Conservation (phyloP, 805 yeast species). For the Pichia deserticola region DNA sequence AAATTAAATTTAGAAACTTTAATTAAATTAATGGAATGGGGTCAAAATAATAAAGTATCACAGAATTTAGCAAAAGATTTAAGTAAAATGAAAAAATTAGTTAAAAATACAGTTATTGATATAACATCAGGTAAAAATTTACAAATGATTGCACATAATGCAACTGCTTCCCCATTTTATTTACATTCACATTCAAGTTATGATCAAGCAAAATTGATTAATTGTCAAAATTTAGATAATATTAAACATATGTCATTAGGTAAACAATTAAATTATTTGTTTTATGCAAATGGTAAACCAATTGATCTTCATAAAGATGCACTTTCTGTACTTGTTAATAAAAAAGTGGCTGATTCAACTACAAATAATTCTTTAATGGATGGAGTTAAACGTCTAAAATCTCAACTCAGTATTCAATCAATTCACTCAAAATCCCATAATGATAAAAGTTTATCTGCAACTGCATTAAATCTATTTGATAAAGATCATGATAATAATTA, state of each 20-base stretch:
- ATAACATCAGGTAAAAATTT: slow-evolving; percentile 30
- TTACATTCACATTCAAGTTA: slow-evolving; percentile 15
- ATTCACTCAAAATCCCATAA: background rate
- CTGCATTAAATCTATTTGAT: slow-evolving; percentile 1
- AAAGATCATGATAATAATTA: background rate
- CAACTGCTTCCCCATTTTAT: slow-evolving; percentile 18
- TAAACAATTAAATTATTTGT: slow-evolving; percentile 32
- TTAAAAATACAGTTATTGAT: slow-evolving; percentile 31
- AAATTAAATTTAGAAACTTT: slow-evolving; percentile 22
- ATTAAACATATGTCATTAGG: slow-evolving; percentile 22
- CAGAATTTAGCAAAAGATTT: slow-evolving; percentile 30
- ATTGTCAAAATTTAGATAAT: slow-evolving; percentile 24
- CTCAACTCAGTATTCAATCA: slow-evolving; percentile 3
- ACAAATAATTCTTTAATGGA: background rate
- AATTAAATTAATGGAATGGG: slow-evolving; percentile 17
- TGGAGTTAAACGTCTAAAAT: slow-evolving; percentile 2
- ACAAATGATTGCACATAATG: slow-evolving; percentile 19
- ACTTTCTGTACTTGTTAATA: slow-evolving; percentile 12
- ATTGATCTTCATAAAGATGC: slow-evolving; percentile 24
- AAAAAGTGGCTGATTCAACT: slow-evolving; percentile 2
- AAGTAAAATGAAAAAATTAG: slow-evolving; percentile 28
- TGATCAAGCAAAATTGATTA: slow-evolving; percentile 13
- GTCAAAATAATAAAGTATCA: slow-evolving; percentile 25
- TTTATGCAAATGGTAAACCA: slow-evolving; percentile 44
- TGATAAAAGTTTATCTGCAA: background rate